Conservation (phyloP, 257 asterid species). For the Salvia hispanica region DNA sequence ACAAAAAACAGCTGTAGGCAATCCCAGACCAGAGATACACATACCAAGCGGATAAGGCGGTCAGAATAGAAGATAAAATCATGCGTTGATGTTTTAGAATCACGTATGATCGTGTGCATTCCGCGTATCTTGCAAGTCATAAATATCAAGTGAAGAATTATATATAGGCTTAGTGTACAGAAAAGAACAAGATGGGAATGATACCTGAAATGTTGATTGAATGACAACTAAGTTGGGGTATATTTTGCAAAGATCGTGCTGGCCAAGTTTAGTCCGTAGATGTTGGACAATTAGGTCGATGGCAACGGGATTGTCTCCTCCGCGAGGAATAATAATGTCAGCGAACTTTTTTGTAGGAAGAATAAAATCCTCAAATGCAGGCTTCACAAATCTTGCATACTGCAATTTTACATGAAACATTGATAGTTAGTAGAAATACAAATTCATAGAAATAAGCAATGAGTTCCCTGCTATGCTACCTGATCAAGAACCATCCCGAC, state of each 20-base stretch:
- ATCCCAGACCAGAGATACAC: slow-evolving; percentile 1
- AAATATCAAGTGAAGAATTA: slow-evolving; percentile 20
- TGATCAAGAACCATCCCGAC: slow-evolving; percentile 86
- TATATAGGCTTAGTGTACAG: neutral
- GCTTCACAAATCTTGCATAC: slow-evolving; percentile 97
- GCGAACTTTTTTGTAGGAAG: slow-evolving; percentile 97
- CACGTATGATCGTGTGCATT: slow-evolving; percentile 98
- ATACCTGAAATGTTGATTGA: slow-evolving; percentile 97
- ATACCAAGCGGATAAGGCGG: slow-evolving; percentile 89
- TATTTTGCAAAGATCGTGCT: slow-evolving; percentile 97
- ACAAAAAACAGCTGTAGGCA: slow-evolving; percentile 29
- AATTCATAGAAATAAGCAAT: slow-evolving; percentile 10
- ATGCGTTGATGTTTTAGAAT: slow-evolving; percentile 84
- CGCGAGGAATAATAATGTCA: slow-evolving; percentile 97
- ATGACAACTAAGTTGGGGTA: slow-evolving; percentile 91
- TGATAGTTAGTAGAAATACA: slow-evolving; percentile 30
- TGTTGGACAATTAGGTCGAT: slow-evolving; percentile 98
- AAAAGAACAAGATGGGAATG: slow-evolving; percentile 25
- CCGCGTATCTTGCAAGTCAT: slow-evolving; percentile 82
- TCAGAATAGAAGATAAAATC: slow-evolving; percentile 95
- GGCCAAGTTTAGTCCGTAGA: slow-evolving; percentile 96
- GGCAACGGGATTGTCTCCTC: slow-evolving; percentile 99
- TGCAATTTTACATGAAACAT: slow-evolving; percentile 45
- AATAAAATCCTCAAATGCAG: slow-evolving; percentile 98
- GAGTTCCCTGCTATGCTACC: slow-evolving; percentile 44